These are phyloP conservation scores for Ceratocystis cacaofunesta DNA, from an alignment of 2,329 filamentous ascomycete genomes.

Conservation along the genomic window DNA sequence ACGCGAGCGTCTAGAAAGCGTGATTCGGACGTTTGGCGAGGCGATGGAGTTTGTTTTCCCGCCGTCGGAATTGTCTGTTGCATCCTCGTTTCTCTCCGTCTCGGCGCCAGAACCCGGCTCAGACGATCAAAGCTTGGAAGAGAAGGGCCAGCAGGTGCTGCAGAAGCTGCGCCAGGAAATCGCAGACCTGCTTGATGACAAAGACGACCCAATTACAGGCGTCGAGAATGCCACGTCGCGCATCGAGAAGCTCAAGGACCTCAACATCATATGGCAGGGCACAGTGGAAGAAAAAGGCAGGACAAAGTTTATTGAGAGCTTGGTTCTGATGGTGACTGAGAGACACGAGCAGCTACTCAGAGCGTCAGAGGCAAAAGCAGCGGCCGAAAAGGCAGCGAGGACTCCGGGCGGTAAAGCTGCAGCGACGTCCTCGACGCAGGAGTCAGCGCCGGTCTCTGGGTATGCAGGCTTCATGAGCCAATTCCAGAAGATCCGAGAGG, in stretches of 20 bases:
- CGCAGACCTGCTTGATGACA: conserved; percentile 42
- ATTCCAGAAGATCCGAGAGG: conserved; percentile 43
- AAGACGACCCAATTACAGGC: conserved; percentile 46
- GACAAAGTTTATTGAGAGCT: conserved; percentile 61
- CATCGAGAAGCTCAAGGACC: conserved; percentile 61
- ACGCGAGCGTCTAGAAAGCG: conserved; percentile 67
- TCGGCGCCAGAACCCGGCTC: conserved; percentile 64
- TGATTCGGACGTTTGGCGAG: conserved; percentile 83
- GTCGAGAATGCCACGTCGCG: conserved; percentile 58
- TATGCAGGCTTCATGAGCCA: conserved; percentile 45
- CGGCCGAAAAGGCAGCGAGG: conserved; percentile 26
- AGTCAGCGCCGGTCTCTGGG: conserved; percentile 29
- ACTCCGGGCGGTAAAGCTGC: conserved; percentile 18
- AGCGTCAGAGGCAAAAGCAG: conserved; percentile 34
- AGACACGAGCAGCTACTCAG: conserved; percentile 38
- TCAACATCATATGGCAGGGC: conserved; percentile 82
- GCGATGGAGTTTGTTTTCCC: conserved; percentile 93
- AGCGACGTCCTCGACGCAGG: conserved; percentile 24
- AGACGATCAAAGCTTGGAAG: conserved; percentile 54
- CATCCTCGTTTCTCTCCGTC: conserved; percentile 77
- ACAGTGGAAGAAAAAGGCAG: conserved; percentile 87
- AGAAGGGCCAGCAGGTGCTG: conserved; percentile 73
- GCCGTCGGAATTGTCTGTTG: conserved; percentile 70
- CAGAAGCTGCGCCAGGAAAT: conserved; percentile 59
- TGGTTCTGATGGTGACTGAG: conserved; percentile 76